Evolutionary conservation across 306 rosid genomes (phyloP), one percentile per base, ranked within the genome.

Genomic region (Vachellia pachyceras): DNA sequence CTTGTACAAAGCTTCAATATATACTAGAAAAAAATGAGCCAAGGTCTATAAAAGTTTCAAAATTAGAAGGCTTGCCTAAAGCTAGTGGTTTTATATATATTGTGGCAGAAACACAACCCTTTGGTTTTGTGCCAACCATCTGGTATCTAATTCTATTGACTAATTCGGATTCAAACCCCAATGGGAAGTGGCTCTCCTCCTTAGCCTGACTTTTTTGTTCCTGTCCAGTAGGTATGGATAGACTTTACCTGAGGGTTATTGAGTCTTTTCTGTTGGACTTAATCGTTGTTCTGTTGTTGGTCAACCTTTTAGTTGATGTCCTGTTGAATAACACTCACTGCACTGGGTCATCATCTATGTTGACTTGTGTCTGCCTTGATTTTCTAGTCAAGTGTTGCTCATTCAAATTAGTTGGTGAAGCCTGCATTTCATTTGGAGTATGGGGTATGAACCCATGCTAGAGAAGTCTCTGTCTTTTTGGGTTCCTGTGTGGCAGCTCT

Each of bases 391-490:
- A 45, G 50, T 45, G 50, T 45, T 45, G 13, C 50, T 45, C 50
- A 44, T 44, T 44, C 47, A 44, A 44, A 44, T 44, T 44, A 17
- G 73, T 29, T 63, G 72, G 73, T 55, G 80, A 47, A 10, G 44
- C 9, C 47, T 64, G 63, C 52, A 46, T 4, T 46, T 46, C 52
- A 9, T 46, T 46, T 46, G 52, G 52, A 13, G 3, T 1, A 46
- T 46, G 13, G 52, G 52, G 52, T 46, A 46, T 29, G 33, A 29
- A 29, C 33, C 33, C 33, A 29, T 29, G 33, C 33, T 29, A 2
- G 33, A 29, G 33, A 29, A 29, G 33, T 29, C 33, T 29, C 54
- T 65, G 80, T 35, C 47, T 60, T 42, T 36, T 11, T 46, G 73
- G 61, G 22, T 77, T 41, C 17, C 52, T 49, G 66, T 23, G 50